A percentile compares a stretch with the other conserved stretches of the same genome.
phyloP scores from a whole-genome alignment of 1,139 yeast species.

The Sugiyamaella grinbergsii region DNA sequence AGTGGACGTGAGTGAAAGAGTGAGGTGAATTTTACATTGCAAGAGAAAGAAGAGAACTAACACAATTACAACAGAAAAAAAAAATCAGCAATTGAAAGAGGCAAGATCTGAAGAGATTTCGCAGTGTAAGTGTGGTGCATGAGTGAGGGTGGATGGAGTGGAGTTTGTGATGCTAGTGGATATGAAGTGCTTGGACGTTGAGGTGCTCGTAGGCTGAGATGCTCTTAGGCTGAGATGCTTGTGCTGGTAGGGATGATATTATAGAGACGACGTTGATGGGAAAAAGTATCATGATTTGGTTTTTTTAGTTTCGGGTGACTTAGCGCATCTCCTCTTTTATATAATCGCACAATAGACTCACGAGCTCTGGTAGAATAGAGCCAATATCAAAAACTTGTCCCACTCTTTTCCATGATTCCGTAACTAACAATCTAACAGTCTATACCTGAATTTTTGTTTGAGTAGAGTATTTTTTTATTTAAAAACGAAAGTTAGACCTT shows the following conservation, averaged over 20 bases:
- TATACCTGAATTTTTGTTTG: not conserved
- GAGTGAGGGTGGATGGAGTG: not conserved
- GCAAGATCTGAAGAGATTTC: not conserved
- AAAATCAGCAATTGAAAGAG: conserved; percentile 2
- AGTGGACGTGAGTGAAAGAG: not conserved
- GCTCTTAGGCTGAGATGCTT: too few species aligned
- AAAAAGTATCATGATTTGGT: too few species aligned
- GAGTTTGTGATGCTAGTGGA: not conserved
- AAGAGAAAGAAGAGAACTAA: not conserved
- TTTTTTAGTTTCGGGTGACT: too few species aligned
- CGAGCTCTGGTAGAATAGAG: too few species aligned
- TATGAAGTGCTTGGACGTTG: too few species aligned
- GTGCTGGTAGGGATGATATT: too few species aligned
- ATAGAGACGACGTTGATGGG: too few species aligned
- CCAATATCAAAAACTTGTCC: too few species aligned
- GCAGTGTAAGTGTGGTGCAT: conserved; percentile 1
- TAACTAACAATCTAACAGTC: conserved; percentile 5
- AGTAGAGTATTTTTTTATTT: not conserved
- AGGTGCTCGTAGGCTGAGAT: too few species aligned
- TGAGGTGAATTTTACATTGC: conserved; percentile 11
- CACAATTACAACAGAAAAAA: not conserved
- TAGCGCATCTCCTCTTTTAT: too few species aligned
- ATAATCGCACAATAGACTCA: too few species aligned
- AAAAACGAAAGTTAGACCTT: not conserved
- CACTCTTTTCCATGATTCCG: too few species aligned